These are phyloP conservation scores for Phytophthora rubi DNA, from an alignment of 352 stramenopile species.

Conservation along the genomic window DNA sequence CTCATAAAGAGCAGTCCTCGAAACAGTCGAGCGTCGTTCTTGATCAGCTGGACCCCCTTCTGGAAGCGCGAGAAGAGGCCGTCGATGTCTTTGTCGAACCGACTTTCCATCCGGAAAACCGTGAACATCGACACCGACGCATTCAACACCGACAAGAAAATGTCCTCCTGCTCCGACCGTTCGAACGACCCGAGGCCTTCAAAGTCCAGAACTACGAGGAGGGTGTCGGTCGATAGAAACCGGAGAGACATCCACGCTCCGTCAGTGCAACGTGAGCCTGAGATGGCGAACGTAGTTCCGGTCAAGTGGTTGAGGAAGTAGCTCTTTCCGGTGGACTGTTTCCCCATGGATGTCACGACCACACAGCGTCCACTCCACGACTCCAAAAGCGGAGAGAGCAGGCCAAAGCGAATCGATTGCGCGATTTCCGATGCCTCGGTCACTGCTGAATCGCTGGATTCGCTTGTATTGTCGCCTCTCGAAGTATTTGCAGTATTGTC, in stretches of 20 bases:
- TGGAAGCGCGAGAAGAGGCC: slow-evolving; percentile 59
- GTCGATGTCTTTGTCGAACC: slow-evolving; percentile 68
- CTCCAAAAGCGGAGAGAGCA: not conserved
- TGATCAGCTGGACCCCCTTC: slow-evolving; percentile 56
- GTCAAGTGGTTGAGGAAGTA: slow-evolving; percentile 74
- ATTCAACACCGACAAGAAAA: slow-evolving; percentile 66
- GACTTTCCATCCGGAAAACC: slow-evolving; percentile 68
- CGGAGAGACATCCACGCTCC: slow-evolving; percentile 57
- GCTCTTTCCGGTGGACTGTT: slow-evolving; percentile 72
- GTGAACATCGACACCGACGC: slow-evolving; percentile 61
- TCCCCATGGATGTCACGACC: slow-evolving; percentile 29
- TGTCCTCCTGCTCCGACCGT: slow-evolving; percentile 61
- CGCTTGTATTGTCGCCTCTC: not conserved
- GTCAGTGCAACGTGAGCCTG: slow-evolving; percentile 51
- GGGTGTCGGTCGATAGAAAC: slow-evolving; percentile 20
- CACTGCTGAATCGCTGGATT: not conserved
- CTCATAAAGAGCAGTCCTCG: slow-evolving; percentile 47
- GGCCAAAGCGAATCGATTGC: not conserved
- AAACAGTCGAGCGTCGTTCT: slow-evolving; percentile 42
- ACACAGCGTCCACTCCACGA: not conserved
- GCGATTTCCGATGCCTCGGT: not conserved
- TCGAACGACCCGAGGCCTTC: slow-evolving; percentile 70
- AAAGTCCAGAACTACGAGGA: slow-evolving; percentile 68
- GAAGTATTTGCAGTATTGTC: not conserved
- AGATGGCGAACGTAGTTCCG: slow-evolving; percentile 58